phyloP scores from a whole-genome alignment of 805 yeast species.

The Metschnikowia colocasiae region DNA sequence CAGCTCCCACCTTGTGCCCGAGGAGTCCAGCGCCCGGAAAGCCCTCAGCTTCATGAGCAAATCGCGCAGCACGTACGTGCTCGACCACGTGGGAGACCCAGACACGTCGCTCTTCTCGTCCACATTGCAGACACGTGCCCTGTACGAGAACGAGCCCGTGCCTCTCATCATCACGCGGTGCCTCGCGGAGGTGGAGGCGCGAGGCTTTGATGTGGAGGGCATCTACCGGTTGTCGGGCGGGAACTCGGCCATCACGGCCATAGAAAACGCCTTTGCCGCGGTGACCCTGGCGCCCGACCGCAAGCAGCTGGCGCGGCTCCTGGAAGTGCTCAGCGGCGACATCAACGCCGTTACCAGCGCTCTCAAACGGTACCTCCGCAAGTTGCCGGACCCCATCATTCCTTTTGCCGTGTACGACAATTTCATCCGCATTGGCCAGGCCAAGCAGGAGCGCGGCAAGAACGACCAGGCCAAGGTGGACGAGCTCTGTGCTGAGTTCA shows the following conservation, averaged over 20 bases:
- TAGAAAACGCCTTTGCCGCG: constrained; percentile 40
- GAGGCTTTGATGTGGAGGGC: constrained; percentile 81
- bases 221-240: constrained; percentile 89
- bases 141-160: constrained; percentile 54
- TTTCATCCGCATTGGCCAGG: constrained; percentile 48
- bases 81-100: constrained; percentile 32
- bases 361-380: constrained; percentile 80
- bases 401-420: constrained; percentile 65
- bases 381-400: constrained; percentile 80
- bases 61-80: constrained; percentile 46
- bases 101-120: constrained; percentile 41
- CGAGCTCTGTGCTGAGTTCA: constrained; percentile 41
- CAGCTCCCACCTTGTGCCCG: background rate
- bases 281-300: constrained; percentile 30
- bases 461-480: background rate
- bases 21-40: constrained; percentile 12
- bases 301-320: constrained; percentile 27
- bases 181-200: constrained; percentile 67
- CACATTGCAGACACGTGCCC: constrained; percentile 60
- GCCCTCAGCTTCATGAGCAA: constrained; percentile 27
- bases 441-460: constrained; percentile 17
- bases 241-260: constrained; percentile 57
- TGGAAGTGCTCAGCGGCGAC: constrained; percentile 54
- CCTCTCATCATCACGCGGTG: constrained; percentile 75
- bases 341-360: constrained; percentile 84